Conservation (phyloP, 345 rosid genomes). For the Raphanus raphanistrum region DNA sequence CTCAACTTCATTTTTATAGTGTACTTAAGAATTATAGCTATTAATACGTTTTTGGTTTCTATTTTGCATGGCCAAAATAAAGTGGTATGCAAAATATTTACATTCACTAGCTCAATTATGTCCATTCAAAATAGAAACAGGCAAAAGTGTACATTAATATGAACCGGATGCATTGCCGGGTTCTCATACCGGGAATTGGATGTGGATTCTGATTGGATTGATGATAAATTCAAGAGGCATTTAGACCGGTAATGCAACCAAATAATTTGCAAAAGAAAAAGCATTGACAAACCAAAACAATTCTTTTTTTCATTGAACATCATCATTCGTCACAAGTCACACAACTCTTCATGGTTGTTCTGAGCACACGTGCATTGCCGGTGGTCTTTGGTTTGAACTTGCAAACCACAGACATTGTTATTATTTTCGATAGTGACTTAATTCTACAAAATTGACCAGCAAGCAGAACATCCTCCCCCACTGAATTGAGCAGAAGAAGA, state of each 20-base stretch:
- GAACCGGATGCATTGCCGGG: not conserved
- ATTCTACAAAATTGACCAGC: conserved; percentile 94
- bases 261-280: not conserved
- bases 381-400: conserved; percentile 89
- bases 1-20: not conserved
- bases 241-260: not conserved
- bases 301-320: conserved; percentile 1
- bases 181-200: not conserved
- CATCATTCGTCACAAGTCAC: conserved; percentile 41
- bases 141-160: not conserved
- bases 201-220: not conserved
- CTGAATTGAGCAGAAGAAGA: conserved; percentile 68
- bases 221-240: not conserved
- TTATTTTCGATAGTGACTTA: conserved; percentile 94
- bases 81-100: not conserved
- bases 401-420: conserved; percentile 84
- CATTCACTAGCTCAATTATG: not conserved
- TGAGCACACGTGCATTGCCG: conserved; percentile 96
- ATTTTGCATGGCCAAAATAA: not conserved
- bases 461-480: conserved; percentile 84
- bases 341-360: conserved; percentile 69
- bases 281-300: not conserved
- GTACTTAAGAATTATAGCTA: not conserved
- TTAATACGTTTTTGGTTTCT: not conserved
- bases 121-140: not conserved